phyloP scores from a whole-genome alignment of 108 stramenopile species.

The Fragilaria crotonensis region DNA sequence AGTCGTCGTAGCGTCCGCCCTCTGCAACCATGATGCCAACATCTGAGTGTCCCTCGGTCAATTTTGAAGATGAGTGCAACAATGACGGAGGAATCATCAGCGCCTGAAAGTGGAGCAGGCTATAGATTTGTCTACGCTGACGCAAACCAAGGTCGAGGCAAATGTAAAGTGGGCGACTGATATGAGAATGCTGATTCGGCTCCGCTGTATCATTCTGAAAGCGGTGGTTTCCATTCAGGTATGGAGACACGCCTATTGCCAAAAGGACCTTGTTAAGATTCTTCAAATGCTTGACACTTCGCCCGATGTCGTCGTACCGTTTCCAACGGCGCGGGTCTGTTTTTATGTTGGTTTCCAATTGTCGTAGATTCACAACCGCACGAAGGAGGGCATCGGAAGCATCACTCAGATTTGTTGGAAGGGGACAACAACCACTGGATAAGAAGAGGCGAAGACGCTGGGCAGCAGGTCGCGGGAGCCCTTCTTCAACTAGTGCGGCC shows the following conservation, averaged over 20 bases:
- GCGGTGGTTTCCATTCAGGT: neutral
- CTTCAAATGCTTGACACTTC: slow-evolving; percentile 33
- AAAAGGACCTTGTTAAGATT: slow-evolving; percentile 38
- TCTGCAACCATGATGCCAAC: slow-evolving; percentile 60
- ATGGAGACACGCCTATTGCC: slow-evolving; percentile 33
- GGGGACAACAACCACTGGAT: slow-evolving; percentile 36
- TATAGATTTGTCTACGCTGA: slow-evolving; percentile 54
- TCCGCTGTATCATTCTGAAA: neutral
- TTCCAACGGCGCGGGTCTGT: slow-evolving; percentile 24
- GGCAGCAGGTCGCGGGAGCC: slow-evolving; percentile 33
- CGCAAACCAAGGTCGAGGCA: slow-evolving; percentile 68
- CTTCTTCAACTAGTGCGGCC: slow-evolving; percentile 31
- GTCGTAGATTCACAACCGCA: slow-evolving; percentile 14
- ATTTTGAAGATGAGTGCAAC: neutral
- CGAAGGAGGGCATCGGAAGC: slow-evolving; percentile 41
- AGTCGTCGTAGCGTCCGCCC: slow-evolving; percentile 64
- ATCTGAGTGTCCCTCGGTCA: slow-evolving; percentile 19
- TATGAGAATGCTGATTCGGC: neutral
- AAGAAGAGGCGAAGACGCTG: slow-evolving; percentile 40
- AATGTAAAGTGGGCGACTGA: slow-evolving; percentile 45
- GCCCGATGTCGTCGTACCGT: slow-evolving; percentile 46
- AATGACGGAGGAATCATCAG: slow-evolving; percentile 57
- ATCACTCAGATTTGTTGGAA: slow-evolving; percentile 40
- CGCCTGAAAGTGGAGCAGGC: slow-evolving; percentile 55
- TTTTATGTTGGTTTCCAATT: slow-evolving; percentile 3